Conservation (phyloP, 1,139 yeast genomes). For the Yamadazyma dushanensis region DNA sequence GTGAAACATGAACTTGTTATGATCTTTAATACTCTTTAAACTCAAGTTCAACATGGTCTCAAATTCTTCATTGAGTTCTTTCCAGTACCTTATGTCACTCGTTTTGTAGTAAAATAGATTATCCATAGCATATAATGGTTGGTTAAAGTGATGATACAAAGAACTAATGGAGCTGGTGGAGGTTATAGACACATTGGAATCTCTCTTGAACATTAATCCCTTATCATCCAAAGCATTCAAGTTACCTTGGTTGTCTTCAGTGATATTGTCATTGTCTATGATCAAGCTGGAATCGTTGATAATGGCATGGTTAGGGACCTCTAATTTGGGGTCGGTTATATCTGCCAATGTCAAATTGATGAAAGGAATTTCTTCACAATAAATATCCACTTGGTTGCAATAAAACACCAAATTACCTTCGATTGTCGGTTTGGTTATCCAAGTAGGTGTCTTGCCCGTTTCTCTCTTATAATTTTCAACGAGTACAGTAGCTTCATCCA, state of each 20-base stretch:
- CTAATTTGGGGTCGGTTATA: constrained; percentile 22
- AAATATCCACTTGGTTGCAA: constrained; percentile 58
- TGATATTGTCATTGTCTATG: constrained; percentile 4
- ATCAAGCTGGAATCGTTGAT: constrained; percentile 24
- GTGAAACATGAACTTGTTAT: constrained; percentile 50
- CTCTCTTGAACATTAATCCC: constrained; percentile 36
- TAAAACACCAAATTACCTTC: constrained; percentile 59
- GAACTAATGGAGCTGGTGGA: constrained; percentile 27
- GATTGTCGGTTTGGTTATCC: constrained; percentile 60
- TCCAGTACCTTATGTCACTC: constrained; percentile 61
- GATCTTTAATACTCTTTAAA: constrained; percentile 48
- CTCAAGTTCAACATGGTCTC: constrained; percentile 47
- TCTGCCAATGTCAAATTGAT: constrained; percentile 22
- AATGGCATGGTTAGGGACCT: constrained; percentile 29
- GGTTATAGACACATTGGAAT: constrained; percentile 38
- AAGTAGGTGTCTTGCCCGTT: constrained; percentile 30
- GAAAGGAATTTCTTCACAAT: constrained; percentile 57
- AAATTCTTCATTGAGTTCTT: constrained; percentile 47
- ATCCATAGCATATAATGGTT: constrained; percentile 42
- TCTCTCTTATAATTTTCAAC: constrained; percentile 31
- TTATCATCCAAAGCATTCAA: constrained; percentile 11
- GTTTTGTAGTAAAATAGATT: constrained; percentile 56
- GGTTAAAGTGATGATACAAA: constrained; percentile 43
- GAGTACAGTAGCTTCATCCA: constrained; percentile 38
- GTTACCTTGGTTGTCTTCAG: constrained; percentile 1